Evolutionary conservation across 2,329 filamentous ascomycete genomes (phyloP).

Genomic region (Coniella lustricola): DNA sequence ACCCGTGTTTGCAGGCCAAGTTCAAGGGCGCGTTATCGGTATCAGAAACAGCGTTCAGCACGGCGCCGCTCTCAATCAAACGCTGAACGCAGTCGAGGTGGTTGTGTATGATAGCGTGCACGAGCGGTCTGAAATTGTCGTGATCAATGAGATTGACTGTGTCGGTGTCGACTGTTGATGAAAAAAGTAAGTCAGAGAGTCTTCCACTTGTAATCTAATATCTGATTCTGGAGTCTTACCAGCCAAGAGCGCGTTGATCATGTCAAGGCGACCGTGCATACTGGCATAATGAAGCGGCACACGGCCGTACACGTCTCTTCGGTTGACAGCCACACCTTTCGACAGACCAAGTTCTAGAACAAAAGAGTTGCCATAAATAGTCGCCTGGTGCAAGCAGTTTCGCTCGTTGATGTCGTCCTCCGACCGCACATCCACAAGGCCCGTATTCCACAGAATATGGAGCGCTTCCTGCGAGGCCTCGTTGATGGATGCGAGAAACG

Average conservation of each 20-base stretch:
- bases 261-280: constrained; percentile 83
- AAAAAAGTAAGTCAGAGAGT: not conserved
- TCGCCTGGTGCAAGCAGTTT: constrained; percentile 93
- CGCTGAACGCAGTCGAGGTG: constrained; percentile 73
- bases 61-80: constrained; percentile 70
- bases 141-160: constrained; percentile 88
- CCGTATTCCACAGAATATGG: constrained; percentile 69
- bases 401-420: constrained; percentile 97
- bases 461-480: constrained; percentile 75
- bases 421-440: constrained; percentile 80
- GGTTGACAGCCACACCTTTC: constrained; percentile 66
- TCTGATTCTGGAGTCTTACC: constrained; percentile 34
- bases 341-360: constrained; percentile 72
- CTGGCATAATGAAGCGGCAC: constrained; percentile 94
- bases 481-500: constrained; percentile 83
- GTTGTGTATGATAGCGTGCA: constrained; percentile 88
- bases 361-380: constrained; percentile 79
- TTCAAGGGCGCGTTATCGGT: constrained; percentile 92
- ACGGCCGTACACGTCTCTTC: constrained; percentile 87
- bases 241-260: constrained; percentile 67
- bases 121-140: constrained; percentile 93
- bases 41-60: constrained; percentile 78
- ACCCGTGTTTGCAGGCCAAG: constrained; percentile 89
- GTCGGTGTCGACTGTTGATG: constrained; percentile 41
- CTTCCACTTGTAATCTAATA: not conserved